phyloP scores from a whole-genome alignment of 1,284 basidiomycete genomes.

The Sporisorium scitamineum region DNA sequence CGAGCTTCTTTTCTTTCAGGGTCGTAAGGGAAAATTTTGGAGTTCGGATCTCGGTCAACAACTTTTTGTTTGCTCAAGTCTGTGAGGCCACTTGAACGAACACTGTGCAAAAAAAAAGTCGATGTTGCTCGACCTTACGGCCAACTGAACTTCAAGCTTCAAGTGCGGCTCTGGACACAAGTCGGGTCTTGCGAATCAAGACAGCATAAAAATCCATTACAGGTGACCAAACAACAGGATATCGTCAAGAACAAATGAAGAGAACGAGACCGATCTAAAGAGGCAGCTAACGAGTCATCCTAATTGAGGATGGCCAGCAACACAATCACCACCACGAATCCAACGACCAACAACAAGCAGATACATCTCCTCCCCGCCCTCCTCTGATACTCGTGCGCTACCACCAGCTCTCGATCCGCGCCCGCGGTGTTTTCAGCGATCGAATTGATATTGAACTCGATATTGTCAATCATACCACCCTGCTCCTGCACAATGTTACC shows the following conservation, averaged over 20 bases:
- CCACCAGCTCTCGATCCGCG: constrained; percentile 87
- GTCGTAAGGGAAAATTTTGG: constrained; percentile 29
- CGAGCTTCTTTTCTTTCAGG: constrained; percentile 4
- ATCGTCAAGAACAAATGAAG: background rate
- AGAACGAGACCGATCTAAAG: background rate
- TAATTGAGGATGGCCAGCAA: constrained; percentile 76
- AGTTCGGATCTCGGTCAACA: constrained; percentile 23
- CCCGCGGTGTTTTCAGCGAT: constrained; percentile 85
- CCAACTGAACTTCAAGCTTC: background rate
- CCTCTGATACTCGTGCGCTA: constrained; percentile 93
- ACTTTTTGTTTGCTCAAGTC: background rate
- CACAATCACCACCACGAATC: constrained; percentile 88
- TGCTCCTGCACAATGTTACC: constrained; percentile 95
- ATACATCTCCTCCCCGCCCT: constrained; percentile 90
- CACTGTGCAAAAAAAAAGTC: background rate
- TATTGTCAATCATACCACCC: constrained; percentile 95
- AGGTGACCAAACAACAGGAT: constrained; percentile 9
- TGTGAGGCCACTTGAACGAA: background rate
- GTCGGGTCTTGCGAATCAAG: background rate
- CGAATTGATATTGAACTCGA: constrained; percentile 91
- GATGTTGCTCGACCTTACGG: background rate
- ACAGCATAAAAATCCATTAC: constrained; percentile 20
- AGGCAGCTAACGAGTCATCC: background rate
- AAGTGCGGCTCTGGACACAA: background rate
- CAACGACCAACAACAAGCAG: constrained; percentile 88